phyloP scores from a whole-genome alignment of 78 protist genomes.

The Tieghemostelium lacteum region DNA sequence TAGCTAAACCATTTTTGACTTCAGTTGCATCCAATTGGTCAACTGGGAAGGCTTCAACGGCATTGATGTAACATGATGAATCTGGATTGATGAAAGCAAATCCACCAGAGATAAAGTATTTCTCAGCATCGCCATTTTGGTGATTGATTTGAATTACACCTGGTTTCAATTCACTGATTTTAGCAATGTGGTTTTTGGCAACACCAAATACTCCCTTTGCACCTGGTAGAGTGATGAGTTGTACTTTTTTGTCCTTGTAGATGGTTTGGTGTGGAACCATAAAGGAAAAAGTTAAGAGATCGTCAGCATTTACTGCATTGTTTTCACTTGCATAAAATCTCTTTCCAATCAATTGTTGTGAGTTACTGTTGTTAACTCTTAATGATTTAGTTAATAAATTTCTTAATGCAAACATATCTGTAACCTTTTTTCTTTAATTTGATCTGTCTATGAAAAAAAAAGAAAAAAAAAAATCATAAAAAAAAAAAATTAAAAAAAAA shows the following conservation, averaged over 20 bases:
- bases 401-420: background rate
- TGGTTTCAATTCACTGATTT: slow-evolving; percentile 78
- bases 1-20: slow-evolving; percentile 73
- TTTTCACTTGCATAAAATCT: slow-evolving; percentile 47
- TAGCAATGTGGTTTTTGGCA: slow-evolving; percentile 71
- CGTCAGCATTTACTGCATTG: slow-evolving; percentile 1
- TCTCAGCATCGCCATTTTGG: slow-evolving; percentile 50
- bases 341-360: background rate
- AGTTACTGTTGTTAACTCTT: slow-evolving; percentile 1
- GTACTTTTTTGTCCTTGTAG: slow-evolving; percentile 63
- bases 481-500: too few relatives aligned
- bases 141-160: slow-evolving; percentile 73
- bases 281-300: slow-evolving; percentile 65
- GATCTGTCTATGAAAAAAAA: too few relatives aligned
- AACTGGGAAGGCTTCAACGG: slow-evolving; percentile 77
- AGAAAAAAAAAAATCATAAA: too few relatives aligned
- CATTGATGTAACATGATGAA: slow-evolving; percentile 65
- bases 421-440: background rate
- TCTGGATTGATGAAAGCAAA: slow-evolving; percentile 81
- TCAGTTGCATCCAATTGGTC: slow-evolving; percentile 72
- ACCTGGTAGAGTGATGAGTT: slow-evolving; percentile 75
- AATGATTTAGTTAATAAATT: too few relatives aligned
- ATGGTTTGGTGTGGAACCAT: slow-evolving; percentile 78
- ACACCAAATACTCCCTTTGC: slow-evolving; percentile 78
- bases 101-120: slow-evolving; percentile 80